Evolutionary conservation across 169 alveolate genomes (phyloP).

Genomic region (Babesia caballi): DNA sequence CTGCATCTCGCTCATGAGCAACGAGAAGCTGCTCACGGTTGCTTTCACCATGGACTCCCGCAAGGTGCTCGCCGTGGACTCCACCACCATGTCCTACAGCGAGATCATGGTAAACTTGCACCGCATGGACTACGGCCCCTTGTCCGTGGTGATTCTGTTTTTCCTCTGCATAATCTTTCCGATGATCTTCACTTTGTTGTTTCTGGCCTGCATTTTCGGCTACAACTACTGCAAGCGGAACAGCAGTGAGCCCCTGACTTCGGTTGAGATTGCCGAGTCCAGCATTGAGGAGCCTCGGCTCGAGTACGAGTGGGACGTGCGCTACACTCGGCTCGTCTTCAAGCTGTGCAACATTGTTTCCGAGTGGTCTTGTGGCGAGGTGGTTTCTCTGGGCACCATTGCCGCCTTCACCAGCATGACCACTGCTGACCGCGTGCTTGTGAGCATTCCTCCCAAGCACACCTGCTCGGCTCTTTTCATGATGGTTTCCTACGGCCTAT

Average conservation of each 20-base stretch:
- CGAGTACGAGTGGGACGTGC: constrained; percentile 17
- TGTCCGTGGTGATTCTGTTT: constrained; percentile 39
- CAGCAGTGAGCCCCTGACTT: not conserved
- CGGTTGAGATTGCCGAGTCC: constrained; percentile 23
- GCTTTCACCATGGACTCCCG: constrained; percentile 46
- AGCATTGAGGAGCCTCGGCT: constrained; percentile 2
- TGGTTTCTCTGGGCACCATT: constrained; percentile 38
- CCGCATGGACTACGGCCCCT: constrained; percentile 7
- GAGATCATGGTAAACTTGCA: constrained; percentile 28
- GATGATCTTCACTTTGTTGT: constrained; percentile 28
- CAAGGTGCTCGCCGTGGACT: constrained; percentile 37
- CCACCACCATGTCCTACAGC: constrained; percentile 29
- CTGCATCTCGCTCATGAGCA: constrained; percentile 32
- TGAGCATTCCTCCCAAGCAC: constrained; percentile 51
- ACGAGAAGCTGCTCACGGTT: constrained; percentile 53
- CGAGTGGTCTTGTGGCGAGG: constrained; percentile 70
- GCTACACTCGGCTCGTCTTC: constrained; percentile 30
- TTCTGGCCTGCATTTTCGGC: constrained; percentile 38
- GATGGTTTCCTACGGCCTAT: constrained; percentile 44
- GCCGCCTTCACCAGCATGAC: constrained; percentile 47
- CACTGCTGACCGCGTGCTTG: constrained; percentile 52
- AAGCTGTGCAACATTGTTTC: constrained; percentile 44
- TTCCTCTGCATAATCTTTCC: constrained; percentile 49
- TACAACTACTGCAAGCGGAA: constrained; percentile 47
- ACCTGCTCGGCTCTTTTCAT: constrained; percentile 37